Conservation (phyloP, 768 basidiomycete genomes). For the Tricholoma furcatifolium region DNA sequence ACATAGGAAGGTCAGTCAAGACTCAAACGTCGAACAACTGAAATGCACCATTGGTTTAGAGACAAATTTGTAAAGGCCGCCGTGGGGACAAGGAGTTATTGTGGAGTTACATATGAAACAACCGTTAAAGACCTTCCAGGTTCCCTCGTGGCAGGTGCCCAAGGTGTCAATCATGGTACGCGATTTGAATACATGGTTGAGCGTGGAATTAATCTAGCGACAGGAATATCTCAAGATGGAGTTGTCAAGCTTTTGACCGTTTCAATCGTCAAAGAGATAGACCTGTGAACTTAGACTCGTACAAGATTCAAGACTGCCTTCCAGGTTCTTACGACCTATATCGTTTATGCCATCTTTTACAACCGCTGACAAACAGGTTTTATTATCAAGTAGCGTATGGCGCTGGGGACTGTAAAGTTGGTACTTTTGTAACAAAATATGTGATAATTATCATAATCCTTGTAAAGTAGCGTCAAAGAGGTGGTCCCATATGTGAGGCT, state of each 20-base stretch:
- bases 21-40: neutral
- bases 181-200: neutral
- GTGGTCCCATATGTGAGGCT: slow-evolving; percentile 12
- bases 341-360: no score
- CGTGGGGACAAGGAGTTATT: slow-evolving; percentile 29
- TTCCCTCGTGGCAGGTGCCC: slow-evolving; percentile 38
- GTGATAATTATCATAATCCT: neutral
- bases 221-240: slow-evolving; percentile 51
- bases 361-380: no score
- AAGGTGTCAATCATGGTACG: slow-evolving; percentile 54
- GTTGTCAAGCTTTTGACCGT: slow-evolving; percentile 49
- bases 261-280: slow-evolving; percentile 23
- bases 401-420: no score
- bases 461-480: slow-evolving; percentile 2
- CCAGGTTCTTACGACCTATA: neutral
- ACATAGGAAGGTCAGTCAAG: slow-evolving; percentile 19
- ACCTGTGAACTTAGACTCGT: neutral
- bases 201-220: neutral
- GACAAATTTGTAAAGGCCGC: slow-evolving; percentile 37
- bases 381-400: no score
- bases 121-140: slow-evolving; percentile 37
- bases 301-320: neutral
- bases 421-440: no score
- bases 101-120: slow-evolving; percentile 38
- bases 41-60: neutral